These are phyloP conservation scores for Yarrowia bubula DNA, from an alignment of 805 yeast species.

Conservation along the genomic window DNA sequence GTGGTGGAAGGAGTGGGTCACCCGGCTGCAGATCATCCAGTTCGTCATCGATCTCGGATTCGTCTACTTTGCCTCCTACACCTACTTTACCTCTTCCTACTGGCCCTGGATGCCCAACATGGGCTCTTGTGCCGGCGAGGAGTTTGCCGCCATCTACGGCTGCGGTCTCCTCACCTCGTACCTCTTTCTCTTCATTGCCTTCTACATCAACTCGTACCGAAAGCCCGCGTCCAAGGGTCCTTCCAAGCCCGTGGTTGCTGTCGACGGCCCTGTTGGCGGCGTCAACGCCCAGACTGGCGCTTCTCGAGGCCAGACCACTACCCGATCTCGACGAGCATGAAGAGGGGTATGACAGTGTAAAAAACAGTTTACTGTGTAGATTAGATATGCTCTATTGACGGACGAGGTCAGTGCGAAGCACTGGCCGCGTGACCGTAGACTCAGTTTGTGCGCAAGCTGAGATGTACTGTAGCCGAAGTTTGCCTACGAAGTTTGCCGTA, in stretches of 20 bases:
- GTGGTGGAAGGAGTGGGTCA: slow-evolving; percentile 99
- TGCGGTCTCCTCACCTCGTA: slow-evolving; percentile 84
- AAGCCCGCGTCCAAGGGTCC: slow-evolving; percentile 26
- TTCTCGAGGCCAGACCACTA: slow-evolving; percentile 29
- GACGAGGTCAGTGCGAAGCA: no score
- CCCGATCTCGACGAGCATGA: slow-evolving; percentile 31
- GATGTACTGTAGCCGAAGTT: no score
- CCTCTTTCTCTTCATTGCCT: slow-evolving; percentile 84
- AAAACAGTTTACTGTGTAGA: slow-evolving; percentile 15
- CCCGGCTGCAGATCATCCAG: slow-evolving; percentile 92
- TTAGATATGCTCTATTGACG: slow-evolving; percentile 10
- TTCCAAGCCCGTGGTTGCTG: slow-evolving; percentile 23
- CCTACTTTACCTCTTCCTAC: slow-evolving; percentile 77
- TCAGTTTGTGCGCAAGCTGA: no score
- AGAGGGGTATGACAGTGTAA: slow-evolving; percentile 14
- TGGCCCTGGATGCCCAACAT: slow-evolving; percentile 65
- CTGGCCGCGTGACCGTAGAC: no score
- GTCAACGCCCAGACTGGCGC: slow-evolving; percentile 28
- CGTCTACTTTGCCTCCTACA: slow-evolving; percentile 91
- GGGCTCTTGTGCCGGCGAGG: slow-evolving; percentile 90
- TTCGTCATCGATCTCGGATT: slow-evolving; percentile 84
- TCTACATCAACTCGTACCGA: slow-evolving; percentile 85
- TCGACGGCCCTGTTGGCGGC: slow-evolving; percentile 23
- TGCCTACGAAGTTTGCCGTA: no score
- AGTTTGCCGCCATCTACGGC: slow-evolving; percentile 89